phyloP scores from a whole-genome alignment of 306 rosid species.

The Quercus cerris region DNA sequence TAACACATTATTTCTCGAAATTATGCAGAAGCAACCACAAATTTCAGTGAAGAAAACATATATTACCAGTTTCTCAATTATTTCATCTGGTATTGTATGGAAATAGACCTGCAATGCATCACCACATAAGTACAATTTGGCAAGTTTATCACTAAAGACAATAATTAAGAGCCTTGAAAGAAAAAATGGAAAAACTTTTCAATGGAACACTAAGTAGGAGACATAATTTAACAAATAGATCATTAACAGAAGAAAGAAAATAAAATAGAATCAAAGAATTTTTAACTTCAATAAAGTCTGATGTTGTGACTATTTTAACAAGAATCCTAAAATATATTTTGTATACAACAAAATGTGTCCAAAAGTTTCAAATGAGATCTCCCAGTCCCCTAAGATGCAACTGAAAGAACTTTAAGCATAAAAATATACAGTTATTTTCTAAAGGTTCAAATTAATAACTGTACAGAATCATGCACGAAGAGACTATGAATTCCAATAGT shows the following conservation, averaged over 20 bases:
- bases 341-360: neutral
- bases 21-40: slow-evolving; percentile 8
- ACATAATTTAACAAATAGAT: neutral
- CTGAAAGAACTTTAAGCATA: neutral
- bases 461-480: neutral
- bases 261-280: neutral
- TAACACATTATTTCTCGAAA: slow-evolving; percentile 2
- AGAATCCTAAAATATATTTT: neutral
- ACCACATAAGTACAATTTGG: slow-evolving; percentile 21
- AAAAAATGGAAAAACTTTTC: neutral
- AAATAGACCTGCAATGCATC: slow-evolving; percentile 70
- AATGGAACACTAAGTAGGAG: neutral
- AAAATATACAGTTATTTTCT: neutral
- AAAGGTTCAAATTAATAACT: neutral
- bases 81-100: slow-evolving; percentile 82
- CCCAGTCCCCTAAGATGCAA: neutral
- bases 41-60: slow-evolving; percentile 14
- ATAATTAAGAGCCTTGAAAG: neutral
- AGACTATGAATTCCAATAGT: neutral
- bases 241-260: neutral
- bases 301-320: neutral
- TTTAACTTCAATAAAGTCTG: neutral
- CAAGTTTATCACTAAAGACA: neutral
- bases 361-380: neutral
- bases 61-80: slow-evolving; percentile 77